Percentiles rank a stretch among this genome's conserved stretches.
Conservation (phyloP, 768 basidiomycete genomes). For the Leccinum ochraceum region DNA sequence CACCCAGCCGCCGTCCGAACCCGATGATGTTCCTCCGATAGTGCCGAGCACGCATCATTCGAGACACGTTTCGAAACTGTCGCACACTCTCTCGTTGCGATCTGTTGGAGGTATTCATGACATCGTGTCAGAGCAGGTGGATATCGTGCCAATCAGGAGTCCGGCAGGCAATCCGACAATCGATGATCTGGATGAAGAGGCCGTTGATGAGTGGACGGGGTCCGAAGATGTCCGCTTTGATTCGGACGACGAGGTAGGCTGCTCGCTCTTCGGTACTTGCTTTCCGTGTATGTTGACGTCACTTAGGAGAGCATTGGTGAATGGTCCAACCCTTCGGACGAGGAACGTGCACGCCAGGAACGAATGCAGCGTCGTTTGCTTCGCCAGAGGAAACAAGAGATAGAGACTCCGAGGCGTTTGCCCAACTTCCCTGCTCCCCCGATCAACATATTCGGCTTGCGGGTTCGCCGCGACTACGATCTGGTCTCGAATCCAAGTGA, state of each 20-base stretch:
- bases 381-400: slow-evolving; percentile 45
- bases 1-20: slow-evolving; percentile 32
- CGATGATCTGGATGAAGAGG: slow-evolving; percentile 39
- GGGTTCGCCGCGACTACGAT: slow-evolving; percentile 55
- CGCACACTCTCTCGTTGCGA: slow-evolving; percentile 64
- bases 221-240: slow-evolving; percentile 66
- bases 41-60: slow-evolving; percentile 60
- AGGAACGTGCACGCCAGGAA: slow-evolving; percentile 74
- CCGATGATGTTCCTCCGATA: slow-evolving; percentile 47
- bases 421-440: slow-evolving; percentile 84
- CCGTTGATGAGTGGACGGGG: slow-evolving; percentile 78
- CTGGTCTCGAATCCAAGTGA: slow-evolving; percentile 88
- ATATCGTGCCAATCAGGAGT: slow-evolving; percentile 34
- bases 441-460: slow-evolving; percentile 45
- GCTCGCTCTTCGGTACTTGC: neutral
- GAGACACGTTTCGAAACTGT: slow-evolving; percentile 65
- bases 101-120: slow-evolving; percentile 58
- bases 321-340: slow-evolving; percentile 90
- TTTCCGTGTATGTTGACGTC: slow-evolving; percentile 10
- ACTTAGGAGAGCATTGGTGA: slow-evolving; percentile 74
- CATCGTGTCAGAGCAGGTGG: slow-evolving; percentile 29
- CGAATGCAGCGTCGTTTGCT: slow-evolving; percentile 65
- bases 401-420: slow-evolving; percentile 67
- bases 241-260: slow-evolving; percentile 70
- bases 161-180: slow-evolving; percentile 34